These are phyloP conservation scores for Candida ponderosae DNA, from an alignment of 805 yeast species.

Conservation along the genomic window DNA sequence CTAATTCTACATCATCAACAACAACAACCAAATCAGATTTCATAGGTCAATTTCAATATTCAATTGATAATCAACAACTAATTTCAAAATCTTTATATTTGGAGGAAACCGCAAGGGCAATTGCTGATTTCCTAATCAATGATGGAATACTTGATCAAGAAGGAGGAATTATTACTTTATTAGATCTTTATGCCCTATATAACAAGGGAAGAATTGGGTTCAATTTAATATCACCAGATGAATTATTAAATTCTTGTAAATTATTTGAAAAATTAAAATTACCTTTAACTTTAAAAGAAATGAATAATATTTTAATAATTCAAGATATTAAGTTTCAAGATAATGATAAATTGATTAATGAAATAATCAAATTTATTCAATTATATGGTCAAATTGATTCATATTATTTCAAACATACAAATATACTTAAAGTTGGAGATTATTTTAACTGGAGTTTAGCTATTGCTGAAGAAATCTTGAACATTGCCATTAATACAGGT, in stretches of 20 bases:
- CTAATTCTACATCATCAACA: constrained; percentile 2
- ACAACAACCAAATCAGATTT: constrained; percentile 11
- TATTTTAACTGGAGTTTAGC: constrained; percentile 58
- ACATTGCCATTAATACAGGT: constrained; percentile 49
- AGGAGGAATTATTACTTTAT: constrained; percentile 53
- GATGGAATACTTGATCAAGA: constrained; percentile 37
- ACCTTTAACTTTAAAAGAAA: constrained; percentile 40
- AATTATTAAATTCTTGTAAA: constrained; percentile 54
- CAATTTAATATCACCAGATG: constrained; percentile 63
- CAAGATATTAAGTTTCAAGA: constrained; percentile 30
- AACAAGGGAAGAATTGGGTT: constrained; percentile 60
- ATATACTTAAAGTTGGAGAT: constrained; percentile 18
- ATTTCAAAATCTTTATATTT: constrained; percentile 34
- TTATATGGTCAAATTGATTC: constrained; percentile 23
- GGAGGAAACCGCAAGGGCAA: constrained; percentile 69
- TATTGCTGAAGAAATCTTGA: constrained; percentile 58
- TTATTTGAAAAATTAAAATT: constrained; percentile 48
- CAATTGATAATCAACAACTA: constrained; percentile 10
- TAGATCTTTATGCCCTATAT: constrained; percentile 56
- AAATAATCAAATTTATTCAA: constrained; percentile 17
- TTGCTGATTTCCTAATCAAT: constrained; percentile 59
- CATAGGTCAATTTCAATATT: constrained; percentile 7
- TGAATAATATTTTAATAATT: constrained; percentile 29
- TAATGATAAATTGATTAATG: constrained; percentile 21
- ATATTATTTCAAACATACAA: constrained; percentile 16